Evolutionary conservation across 2,329 filamentous ascomycete genomes (phyloP).

Genomic region (Beauveria varroae): DNA sequence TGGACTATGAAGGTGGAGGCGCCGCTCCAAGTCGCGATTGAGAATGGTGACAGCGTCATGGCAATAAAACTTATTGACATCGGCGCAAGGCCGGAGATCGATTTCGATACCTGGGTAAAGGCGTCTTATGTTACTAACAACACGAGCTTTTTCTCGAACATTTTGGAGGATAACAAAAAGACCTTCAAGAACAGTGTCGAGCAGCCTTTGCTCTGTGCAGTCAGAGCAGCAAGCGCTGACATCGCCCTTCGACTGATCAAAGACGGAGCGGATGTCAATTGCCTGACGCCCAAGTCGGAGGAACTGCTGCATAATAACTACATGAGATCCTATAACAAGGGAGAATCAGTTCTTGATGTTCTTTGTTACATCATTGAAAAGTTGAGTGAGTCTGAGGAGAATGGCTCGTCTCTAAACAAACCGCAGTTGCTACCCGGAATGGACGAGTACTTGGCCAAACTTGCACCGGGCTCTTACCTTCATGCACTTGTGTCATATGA

Average conservation of each 20-base stretch:
- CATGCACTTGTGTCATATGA: conserved; percentile 43
- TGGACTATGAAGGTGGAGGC: conserved; percentile 32
- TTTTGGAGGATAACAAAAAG: conserved; percentile 40
- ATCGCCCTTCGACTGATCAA: conserved; percentile 53
- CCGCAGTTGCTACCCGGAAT: conserved; percentile 27
- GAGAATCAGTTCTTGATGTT: conserved; percentile 51
- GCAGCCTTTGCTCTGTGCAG: conserved; percentile 63
- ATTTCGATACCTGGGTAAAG: conserved; percentile 59
- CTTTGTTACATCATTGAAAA: conserved; percentile 44
- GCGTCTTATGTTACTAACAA: conserved; percentile 37
- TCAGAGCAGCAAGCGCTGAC: conserved; percentile 31
- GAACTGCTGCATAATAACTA: conserved; percentile 27
- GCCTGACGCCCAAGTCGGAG: conserved; percentile 37
- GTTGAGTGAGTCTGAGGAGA: conserved; percentile 27
- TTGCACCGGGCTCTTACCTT: conserved; percentile 51
- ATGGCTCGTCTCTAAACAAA: conserved; percentile 9
- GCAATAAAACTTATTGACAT: conserved; percentile 54
- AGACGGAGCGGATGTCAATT: conserved; percentile 58
- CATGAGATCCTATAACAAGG: conserved; percentile 27
- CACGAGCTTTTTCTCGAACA: conserved; percentile 24
- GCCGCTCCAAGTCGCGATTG: conserved; percentile 53
- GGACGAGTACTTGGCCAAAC: conserved; percentile 45
- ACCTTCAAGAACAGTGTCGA: conserved; percentile 39
- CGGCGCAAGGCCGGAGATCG: conserved; percentile 53
- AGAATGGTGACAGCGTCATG: conserved; percentile 41